phyloP scores from a whole-genome alignment of 2,329 filamentous ascomycete genomes.

The Hypoxylon sp. region DNA sequence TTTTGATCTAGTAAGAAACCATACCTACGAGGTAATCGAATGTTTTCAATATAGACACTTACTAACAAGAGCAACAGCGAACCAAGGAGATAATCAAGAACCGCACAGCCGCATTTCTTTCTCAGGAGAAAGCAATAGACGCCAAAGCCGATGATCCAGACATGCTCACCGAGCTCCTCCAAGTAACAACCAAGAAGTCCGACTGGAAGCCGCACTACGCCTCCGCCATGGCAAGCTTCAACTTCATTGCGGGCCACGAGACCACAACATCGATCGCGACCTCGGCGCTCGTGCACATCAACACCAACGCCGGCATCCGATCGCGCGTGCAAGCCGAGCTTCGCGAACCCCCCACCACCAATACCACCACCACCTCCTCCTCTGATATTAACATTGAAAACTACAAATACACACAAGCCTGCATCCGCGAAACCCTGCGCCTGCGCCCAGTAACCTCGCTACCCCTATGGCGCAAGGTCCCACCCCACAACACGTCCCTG shows the following conservation, averaged over 20 bases:
- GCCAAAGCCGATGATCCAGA: not conserved
- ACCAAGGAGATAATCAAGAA: conserved; percentile 11
- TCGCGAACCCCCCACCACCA: conserved; percentile 21
- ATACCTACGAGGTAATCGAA: not conserved
- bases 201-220: conserved; percentile 24
- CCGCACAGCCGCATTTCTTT: conserved; percentile 12
- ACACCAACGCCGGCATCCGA: conserved; percentile 49
- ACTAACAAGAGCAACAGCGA: conserved; percentile 1
- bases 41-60: not conserved
- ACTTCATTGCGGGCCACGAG: conserved; percentile 28
- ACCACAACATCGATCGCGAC: conserved; percentile 37
- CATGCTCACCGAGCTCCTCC: conserved; percentile 23
- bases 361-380: too few species aligned
- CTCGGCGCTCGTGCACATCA: conserved; percentile 58
- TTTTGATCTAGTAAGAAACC: conserved; percentile 15
- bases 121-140: conserved; percentile 7
- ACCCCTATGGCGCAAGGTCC: conserved; percentile 58
- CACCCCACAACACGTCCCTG: conserved; percentile 48
- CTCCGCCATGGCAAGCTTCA: conserved; percentile 10
- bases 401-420: conserved; percentile 53
- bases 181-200: conserved; percentile 13
- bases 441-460: conserved; percentile 62
- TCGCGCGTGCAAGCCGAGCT: conserved; percentile 46
- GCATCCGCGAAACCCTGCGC: conserved; percentile 61
- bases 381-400: conserved; percentile 17